These are phyloP conservation scores for Aureoboletus auriporus DNA, from an alignment of 768 basidiomycete species.

Conservation along the genomic window DNA sequence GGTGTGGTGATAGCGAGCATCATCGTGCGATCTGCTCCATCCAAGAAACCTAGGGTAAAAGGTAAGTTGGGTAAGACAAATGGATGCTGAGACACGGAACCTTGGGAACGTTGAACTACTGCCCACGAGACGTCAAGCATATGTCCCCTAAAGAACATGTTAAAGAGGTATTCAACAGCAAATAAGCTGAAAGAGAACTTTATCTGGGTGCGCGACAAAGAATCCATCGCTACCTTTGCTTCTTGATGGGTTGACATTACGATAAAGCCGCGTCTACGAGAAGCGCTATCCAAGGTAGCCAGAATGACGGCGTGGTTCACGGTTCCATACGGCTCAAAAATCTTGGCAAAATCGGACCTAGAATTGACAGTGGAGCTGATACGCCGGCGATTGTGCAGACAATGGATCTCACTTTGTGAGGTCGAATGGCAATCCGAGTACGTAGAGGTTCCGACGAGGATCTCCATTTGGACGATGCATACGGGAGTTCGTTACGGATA, in stretches of 20 bases:
- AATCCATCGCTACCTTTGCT: slow-evolving; percentile 64
- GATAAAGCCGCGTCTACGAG: slow-evolving; percentile 77
- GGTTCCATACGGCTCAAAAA: slow-evolving; percentile 63
- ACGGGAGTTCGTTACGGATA: neutral
- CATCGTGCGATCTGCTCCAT: slow-evolving; percentile 74
- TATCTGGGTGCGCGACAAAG: slow-evolving; percentile 62
- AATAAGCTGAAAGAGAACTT: slow-evolving; percentile 44
- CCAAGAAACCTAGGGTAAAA: slow-evolving; percentile 58
- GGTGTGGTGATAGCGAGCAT: slow-evolving; percentile 48
- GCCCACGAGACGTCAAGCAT: slow-evolving; percentile 83
- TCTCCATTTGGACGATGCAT: slow-evolving; percentile 32
- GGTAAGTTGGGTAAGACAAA: slow-evolving; percentile 3
- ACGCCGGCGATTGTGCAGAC: neutral
- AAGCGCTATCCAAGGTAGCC: slow-evolving; percentile 80
- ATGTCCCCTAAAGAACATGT: slow-evolving; percentile 50
- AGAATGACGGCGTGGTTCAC: slow-evolving; percentile 78
- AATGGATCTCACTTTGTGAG: slow-evolving; percentile 58
- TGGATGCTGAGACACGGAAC: slow-evolving; percentile 28
- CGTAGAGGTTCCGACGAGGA: slow-evolving; percentile 73
- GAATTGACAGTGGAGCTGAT: neutral
- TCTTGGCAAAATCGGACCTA: slow-evolving; percentile 52
- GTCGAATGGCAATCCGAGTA: slow-evolving; percentile 79
- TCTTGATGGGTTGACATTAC: slow-evolving; percentile 76
- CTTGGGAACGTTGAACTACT: slow-evolving; percentile 82
- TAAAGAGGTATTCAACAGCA: neutral